Evolutionary conservation across 768 basidiomycete species (phyloP).

Genomic region (Leccinum imitatum): DNA sequence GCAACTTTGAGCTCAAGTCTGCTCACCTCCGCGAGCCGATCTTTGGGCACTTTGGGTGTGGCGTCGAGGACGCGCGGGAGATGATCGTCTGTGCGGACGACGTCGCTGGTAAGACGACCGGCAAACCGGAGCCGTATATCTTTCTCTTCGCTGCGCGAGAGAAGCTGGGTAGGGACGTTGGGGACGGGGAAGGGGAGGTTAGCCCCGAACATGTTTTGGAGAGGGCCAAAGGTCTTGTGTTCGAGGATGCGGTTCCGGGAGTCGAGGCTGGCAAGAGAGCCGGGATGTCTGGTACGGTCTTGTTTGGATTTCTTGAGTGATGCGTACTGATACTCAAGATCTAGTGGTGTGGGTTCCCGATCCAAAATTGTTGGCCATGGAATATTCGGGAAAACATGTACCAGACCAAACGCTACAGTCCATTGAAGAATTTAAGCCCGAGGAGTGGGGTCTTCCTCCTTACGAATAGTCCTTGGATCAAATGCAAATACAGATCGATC

Average conservation of each 20-base stretch:
- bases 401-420: conserved; percentile 62
- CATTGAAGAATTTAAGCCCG: conserved; percentile 73
- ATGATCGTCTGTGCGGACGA: conserved; percentile 77
- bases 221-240: conserved; percentile 67
- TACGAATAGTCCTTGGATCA: conserved; percentile 37
- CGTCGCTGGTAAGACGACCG: conserved; percentile 47
- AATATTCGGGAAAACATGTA: conserved; percentile 45
- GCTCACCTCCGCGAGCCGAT: conserved; percentile 51
- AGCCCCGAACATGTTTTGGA: conserved; percentile 42
- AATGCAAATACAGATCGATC: not conserved
- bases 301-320: not conserved
- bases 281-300: conserved; percentile 73
- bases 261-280: conserved; percentile 80
- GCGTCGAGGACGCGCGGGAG: conserved; percentile 30
- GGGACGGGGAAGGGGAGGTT: conserved; percentile 38
- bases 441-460: conserved; percentile 81
- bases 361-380: conserved; percentile 54
- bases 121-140: conserved; percentile 84
- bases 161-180: conserved; percentile 56
- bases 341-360: conserved; percentile 88
- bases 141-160: conserved; percentile 72
- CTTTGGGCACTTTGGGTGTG: conserved; percentile 44
- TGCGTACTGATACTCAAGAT: not conserved
- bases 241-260: conserved; percentile 80
- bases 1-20: conserved; percentile 69